phyloP scores from a whole-genome alignment of 306 rosid species.

The Cicer judaicum region DNA sequence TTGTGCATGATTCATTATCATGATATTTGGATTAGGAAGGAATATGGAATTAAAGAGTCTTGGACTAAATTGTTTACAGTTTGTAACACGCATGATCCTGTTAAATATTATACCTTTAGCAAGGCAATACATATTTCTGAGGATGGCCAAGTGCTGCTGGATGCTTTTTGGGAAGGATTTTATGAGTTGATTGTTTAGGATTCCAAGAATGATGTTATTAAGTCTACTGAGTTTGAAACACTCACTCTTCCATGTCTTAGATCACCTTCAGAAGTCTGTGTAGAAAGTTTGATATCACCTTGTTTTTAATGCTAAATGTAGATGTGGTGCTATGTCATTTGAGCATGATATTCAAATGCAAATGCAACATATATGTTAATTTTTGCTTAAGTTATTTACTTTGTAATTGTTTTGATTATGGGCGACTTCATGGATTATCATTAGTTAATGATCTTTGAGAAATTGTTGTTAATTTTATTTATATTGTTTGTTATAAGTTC shows the following conservation, averaged over 20 bases:
- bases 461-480: not conserved
- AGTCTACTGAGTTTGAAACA: not conserved
- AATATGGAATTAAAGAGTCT: slow-evolving; percentile 46
- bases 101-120: no score
- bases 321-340: not conserved
- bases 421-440: not conserved
- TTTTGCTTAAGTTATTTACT: not conserved
- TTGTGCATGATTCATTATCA: slow-evolving; percentile 23
- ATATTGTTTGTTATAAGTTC: not conserved
- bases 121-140: slow-evolving; percentile 27
- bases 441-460: not conserved
- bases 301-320: not conserved
- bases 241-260: not conserved
- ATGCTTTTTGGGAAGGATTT: not conserved
- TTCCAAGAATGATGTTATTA: slow-evolving; percentile 13
- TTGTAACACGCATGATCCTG: not conserved
- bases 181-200: slow-evolving; percentile 22
- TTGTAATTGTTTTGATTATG: not conserved
- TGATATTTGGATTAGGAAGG: slow-evolving; percentile 50
- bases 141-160: slow-evolving; percentile 37
- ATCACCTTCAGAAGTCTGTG: not conserved
- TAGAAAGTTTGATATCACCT: slow-evolving; percentile 53
- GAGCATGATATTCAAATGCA: not conserved
- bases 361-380: not conserved
- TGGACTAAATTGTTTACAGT: slow-evolving; percentile 45